A percentile compares a stretch with the other conserved stretches of the same genome.
These are phyloP conservation scores for Termitomyces sp. DNA, from an alignment of 768 basidiomycete genomes.

Conservation along the genomic window DNA sequence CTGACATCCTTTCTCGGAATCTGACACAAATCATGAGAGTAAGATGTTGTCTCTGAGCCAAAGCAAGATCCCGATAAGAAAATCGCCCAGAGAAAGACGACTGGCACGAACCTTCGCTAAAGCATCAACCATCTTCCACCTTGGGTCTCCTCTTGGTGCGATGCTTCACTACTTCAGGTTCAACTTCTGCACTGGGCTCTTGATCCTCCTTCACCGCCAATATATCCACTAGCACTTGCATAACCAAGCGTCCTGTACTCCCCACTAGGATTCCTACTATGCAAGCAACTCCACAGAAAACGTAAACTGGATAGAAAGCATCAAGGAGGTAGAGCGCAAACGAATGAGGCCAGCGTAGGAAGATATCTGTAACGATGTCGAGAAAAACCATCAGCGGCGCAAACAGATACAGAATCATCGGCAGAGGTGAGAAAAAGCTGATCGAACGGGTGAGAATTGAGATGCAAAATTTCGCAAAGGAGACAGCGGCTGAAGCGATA, in stretches of 20 bases:
- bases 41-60: not conserved
- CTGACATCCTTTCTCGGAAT: not conserved
- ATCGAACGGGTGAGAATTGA: not conserved
- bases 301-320: constrained; percentile 48
- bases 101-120: not conserved
- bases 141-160: not conserved
- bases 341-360: constrained; percentile 40
- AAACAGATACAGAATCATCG: constrained; percentile 34
- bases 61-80: too few relatives aligned
- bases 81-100: not conserved
- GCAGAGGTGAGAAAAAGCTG: constrained; percentile 18
- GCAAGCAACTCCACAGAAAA: constrained; percentile 51
- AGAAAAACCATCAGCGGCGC: constrained; percentile 41
- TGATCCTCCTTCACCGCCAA: not conserved
- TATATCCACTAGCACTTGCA: constrained; percentile 10
- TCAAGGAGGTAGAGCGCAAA: constrained; percentile 31
- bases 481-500: not conserved
- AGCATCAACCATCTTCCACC: not conserved
- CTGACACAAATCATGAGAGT: not conserved
- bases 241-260: constrained; percentile 21
- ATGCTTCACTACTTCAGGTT: not conserved
- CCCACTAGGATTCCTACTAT: constrained; percentile 45
- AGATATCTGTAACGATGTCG: constrained; percentile 32
- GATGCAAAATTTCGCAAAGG: not conserved
- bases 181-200: not conserved